Base-by-base conservation (phyloP, 257 asterid species). In the Hygrophila difformis region DNA sequence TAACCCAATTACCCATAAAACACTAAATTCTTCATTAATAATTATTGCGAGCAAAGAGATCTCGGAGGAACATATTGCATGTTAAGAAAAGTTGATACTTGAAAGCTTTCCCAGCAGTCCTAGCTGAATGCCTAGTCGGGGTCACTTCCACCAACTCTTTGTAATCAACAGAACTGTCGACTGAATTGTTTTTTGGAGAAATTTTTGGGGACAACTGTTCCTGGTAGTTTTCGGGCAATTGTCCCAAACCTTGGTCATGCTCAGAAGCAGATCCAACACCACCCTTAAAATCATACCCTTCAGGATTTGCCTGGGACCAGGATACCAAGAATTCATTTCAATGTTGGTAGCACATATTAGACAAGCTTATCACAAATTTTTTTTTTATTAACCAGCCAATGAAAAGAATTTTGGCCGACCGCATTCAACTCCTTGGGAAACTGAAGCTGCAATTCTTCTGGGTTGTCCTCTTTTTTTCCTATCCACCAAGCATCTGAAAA, bases 401-500 rank as follows among this genome's bases (percentile, higher is more conserved):
- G 41, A 49, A 63, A 58, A 11, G 45, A 49, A 47, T 39, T 21
- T 59, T 8, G 39, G 56, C 78, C 51, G 52, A 87, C 97, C 82
- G 57, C 39, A 66, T 57, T 64, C 73, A 83, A 49, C 71, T 80
- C 87, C 67, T 72, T 54, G 8, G 94, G 97, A 65, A 75, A 87
- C 60, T 62, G 72, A 50, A 83, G 91, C 21, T 60, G 73, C 46
- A 66, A 56, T 72, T 87, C 97, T 51, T 73, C 85, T 23, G 97
- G 97, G 72, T 87, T 87, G 59, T 80, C 85, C 26, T 80, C 93
- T 61, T 83, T 80, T 56, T 53, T 80, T 52, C 97, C 97, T 33
- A 87, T 78, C 94, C 97, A 87, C 94, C 97, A 87, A 36, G 93
- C 97, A 65, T 87, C 93, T 35, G 97, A 83, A 68, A 87, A 87